Conservation (phyloP, 208 protist species). For the Leishmania lainsoni region DNA sequence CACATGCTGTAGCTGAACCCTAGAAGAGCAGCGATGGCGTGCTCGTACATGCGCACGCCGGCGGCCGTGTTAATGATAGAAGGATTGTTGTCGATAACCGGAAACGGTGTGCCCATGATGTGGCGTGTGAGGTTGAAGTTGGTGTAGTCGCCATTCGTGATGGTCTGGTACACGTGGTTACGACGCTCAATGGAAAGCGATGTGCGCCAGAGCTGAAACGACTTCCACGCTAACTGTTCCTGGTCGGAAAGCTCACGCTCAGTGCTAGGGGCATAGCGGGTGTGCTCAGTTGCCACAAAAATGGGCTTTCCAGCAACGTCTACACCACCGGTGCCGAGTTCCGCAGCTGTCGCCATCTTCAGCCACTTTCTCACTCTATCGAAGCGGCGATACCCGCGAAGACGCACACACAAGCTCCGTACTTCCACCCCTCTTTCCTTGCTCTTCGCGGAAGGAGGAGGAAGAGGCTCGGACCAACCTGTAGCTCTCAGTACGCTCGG, state of each 20-base stretch:
- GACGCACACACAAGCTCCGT: not conserved
- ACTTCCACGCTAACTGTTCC: constrained; percentile 88
- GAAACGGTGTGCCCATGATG: constrained; percentile 86
- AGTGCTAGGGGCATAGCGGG: constrained; percentile 53
- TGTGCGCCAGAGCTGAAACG: constrained; percentile 86
- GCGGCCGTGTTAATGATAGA: constrained; percentile 50
- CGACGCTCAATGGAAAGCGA: constrained; percentile 79
- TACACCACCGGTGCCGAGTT: constrained; percentile 69
- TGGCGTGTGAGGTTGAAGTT: constrained; percentile 79
- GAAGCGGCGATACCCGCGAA: too few relatives aligned
- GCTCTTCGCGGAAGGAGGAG: not conserved
- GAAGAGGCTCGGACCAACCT: not conserved
- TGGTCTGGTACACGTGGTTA: constrained; percentile 71
- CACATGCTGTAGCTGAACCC: constrained; percentile 65
- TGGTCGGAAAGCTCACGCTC: constrained; percentile 85
- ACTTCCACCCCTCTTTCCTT: not conserved
- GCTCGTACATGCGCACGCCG: constrained; percentile 84
- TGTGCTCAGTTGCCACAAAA: constrained; percentile 83
- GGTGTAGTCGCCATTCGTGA: constrained; percentile 84
- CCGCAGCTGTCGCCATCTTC: constrained; percentile 41
- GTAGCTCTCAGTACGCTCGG: not conserved
- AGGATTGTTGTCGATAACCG: constrained; percentile 63
- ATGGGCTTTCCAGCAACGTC: constrained; percentile 61
- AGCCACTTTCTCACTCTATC: not conserved
- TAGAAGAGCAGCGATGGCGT: constrained; percentile 37